These are phyloP conservation scores for Saccharomycopsis lassenensis DNA, from an alignment of 805 yeast species.

Conservation along the genomic window DNA sequence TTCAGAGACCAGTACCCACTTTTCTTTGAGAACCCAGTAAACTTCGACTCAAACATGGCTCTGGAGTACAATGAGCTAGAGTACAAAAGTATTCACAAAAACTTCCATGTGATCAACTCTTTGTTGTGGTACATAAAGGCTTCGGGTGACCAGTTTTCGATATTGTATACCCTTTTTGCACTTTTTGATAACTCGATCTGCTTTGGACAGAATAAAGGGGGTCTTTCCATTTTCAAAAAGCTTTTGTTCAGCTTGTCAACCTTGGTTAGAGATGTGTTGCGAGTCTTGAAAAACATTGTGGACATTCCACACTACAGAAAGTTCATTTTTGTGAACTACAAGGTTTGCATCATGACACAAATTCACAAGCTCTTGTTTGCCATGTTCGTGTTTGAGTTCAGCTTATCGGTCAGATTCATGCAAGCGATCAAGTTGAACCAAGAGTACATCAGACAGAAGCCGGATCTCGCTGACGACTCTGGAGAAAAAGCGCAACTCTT, in stretches of 20 bases:
- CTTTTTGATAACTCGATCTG: conserved; percentile 13
- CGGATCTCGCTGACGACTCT: conserved; percentile 3
- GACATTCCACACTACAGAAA: conserved; percentile 12
- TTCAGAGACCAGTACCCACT: conserved; percentile 11
- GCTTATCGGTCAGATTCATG: conserved; percentile 8
- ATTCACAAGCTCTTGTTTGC: conserved; percentile 11
- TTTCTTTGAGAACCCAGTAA: conserved; percentile 10
- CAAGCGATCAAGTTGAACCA: conserved; percentile 14
- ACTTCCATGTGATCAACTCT: conserved; percentile 10
- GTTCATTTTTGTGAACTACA: conserved; percentile 11
- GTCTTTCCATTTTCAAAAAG: conserved; percentile 16
- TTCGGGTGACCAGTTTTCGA: conserved; percentile 7
- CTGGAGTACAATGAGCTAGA: conserved; percentile 12
- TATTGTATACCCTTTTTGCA: conserved; percentile 12
- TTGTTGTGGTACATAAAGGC: conserved; percentile 21
- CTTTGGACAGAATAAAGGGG: conserved; percentile 9
- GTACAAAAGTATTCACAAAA: conserved; percentile 9
- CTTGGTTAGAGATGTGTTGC: conserved; percentile 5
- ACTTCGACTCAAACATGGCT: conserved; percentile 4
- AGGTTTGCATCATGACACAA: conserved; percentile 5
- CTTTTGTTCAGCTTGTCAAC: conserved; percentile 10
- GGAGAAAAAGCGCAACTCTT: conserved; percentile 3
- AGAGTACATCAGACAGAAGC: conserved; percentile 6
- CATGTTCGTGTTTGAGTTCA: conserved; percentile 10
- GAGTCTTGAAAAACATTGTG: conserved; percentile 5